These are phyloP conservation scores for Teratosphaeria epicoccoides DNA, from an alignment of 2,329 filamentous ascomycete species.

Conservation along the genomic window DNA sequence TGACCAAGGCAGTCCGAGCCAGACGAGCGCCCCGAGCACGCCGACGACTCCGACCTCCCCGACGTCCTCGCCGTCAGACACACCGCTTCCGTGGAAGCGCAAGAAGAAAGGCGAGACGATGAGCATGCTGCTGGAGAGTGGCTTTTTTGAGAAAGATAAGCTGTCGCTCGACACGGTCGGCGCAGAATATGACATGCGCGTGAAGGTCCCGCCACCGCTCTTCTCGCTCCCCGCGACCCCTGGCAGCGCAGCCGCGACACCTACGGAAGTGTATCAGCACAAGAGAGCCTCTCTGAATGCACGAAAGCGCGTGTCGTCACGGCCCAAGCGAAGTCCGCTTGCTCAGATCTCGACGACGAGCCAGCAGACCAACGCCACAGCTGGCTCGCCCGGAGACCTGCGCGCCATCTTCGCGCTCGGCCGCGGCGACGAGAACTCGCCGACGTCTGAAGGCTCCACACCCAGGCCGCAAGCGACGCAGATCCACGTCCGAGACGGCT, in stretches of 20 bases:
- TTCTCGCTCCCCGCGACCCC: conserved; percentile 17
- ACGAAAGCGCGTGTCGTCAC: not conserved
- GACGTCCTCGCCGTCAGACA: not conserved
- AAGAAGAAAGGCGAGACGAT: conserved; percentile 19
- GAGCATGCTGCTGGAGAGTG: conserved; percentile 23
- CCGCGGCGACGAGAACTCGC: conserved; percentile 11
- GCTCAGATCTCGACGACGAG: conserved; percentile 11
- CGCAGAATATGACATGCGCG: conserved; percentile 1
- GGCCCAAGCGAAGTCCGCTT: conserved; percentile 12
- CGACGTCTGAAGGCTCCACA: conserved; percentile 9
- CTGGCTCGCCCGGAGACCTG: conserved; percentile 9
- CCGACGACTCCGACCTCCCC: no score
- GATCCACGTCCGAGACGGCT: conserved; percentile 25
- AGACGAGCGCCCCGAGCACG: no score
- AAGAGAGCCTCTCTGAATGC: conserved; percentile 6
- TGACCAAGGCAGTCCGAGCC: not conserved
- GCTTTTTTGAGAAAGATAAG: conserved; percentile 15
- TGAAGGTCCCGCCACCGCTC: conserved; percentile 15
- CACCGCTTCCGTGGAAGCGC: conserved; percentile 3
- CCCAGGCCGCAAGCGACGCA: conserved; percentile 16
- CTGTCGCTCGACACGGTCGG: not conserved
- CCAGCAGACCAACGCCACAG: conserved; percentile 5
- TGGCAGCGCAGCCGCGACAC: conserved; percentile 11
- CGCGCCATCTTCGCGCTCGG: conserved; percentile 15
- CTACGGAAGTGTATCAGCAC: conserved; percentile 14